Conservation (phyloP, 345 rosid species). For the Eucalyptus paniculata region DNA sequence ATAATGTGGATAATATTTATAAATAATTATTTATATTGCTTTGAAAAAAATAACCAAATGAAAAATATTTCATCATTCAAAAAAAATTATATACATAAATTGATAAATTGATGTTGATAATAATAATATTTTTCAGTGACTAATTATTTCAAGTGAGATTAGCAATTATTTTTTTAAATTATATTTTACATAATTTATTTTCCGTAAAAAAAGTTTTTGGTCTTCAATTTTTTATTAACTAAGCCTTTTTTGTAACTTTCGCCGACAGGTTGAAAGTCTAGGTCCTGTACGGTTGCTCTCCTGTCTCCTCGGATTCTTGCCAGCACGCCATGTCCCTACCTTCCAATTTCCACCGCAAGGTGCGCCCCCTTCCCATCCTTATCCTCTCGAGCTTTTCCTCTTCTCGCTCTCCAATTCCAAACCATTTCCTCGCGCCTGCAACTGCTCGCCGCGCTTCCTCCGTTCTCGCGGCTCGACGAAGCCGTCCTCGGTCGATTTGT, state of each 20-base stretch:
- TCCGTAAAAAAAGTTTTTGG: too few species aligned
- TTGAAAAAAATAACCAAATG: too few species aligned
- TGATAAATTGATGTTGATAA: too few species aligned
- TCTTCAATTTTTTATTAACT: too few species aligned
- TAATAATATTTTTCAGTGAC: rapidly evolving
- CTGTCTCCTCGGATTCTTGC: background rate
- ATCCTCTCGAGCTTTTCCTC: background rate
- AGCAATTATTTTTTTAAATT: rapidly evolving
- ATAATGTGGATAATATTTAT: background rate
- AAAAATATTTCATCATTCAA: background rate
- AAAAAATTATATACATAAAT: background rate
- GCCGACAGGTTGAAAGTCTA: background rate
- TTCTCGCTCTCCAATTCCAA: background rate
- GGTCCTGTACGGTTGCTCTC: background rate
- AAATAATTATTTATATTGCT: background rate
- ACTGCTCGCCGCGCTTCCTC: background rate
- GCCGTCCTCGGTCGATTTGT: background rate
- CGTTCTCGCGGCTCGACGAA: background rate
- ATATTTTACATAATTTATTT: too few species aligned
- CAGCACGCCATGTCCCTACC: background rate
- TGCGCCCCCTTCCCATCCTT: background rate
- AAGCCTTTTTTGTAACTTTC: too few species aligned
- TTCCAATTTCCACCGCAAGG: background rate
- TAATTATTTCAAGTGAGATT: too few species aligned
- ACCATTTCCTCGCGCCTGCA: background rate